Conservation (phyloP, 2,329 filamentous ascomycete genomes). For the Colletotrichum agaves region DNA sequence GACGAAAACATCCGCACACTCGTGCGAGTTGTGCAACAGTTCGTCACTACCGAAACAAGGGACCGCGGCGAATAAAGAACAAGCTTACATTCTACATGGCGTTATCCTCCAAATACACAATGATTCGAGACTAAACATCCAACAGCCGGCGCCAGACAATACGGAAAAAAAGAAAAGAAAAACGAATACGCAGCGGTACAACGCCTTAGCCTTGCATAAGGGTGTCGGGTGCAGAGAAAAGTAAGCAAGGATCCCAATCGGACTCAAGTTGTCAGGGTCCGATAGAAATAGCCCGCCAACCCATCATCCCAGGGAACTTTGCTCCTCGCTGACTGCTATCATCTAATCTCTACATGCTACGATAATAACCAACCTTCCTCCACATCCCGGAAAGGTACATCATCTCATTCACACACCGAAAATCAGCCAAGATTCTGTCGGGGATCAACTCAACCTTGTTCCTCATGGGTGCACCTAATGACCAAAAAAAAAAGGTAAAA, state of each 20-base stretch:
- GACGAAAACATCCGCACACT: background rate
- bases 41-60: constrained; percentile 6
- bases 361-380: constrained; percentile 19
- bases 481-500: constrained; percentile 12
- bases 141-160: background rate
- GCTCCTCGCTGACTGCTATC: constrained; percentile 1
- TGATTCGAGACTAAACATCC: background rate
- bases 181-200: too few relatives aligned
- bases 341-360: constrained; percentile 6
- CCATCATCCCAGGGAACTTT: background rate
- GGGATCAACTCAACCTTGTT: constrained; percentile 14
- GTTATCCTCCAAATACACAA: background rate
- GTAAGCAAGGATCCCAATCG: too few relatives aligned
- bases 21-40: constrained; percentile 6
- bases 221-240: too few relatives aligned
- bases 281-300: too few relatives aligned
- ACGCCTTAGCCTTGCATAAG: too few relatives aligned
- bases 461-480: constrained; percentile 8
- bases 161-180: too few relatives aligned
- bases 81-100: background rate
- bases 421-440: constrained; percentile 13
- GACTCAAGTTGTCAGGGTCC: too few relatives aligned
- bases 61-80: background rate
- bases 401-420: constrained; percentile 9
- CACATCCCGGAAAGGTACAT: constrained; percentile 12